Base-by-base conservation (phyloP, 2,329 filamentous ascomycete genomes). In the Verticillium nonalfalfae region DNA sequence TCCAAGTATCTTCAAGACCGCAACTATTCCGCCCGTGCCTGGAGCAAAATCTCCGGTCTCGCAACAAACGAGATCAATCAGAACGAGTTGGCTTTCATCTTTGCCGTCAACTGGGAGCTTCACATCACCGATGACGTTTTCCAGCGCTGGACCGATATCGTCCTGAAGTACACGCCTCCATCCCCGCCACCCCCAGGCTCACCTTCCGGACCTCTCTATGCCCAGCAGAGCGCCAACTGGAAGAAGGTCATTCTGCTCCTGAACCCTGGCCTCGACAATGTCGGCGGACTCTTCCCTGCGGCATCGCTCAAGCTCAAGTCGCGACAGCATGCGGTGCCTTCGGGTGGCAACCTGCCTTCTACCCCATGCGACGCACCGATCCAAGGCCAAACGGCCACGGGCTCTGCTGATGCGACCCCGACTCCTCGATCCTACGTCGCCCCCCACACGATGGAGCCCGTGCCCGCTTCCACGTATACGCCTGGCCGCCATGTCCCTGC, bases 41-140 rank as follows among this genome's bases (percentile, higher is more conserved):
- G 95, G 95, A 98, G 94, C 76, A 98, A 97, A 81, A 99, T 99
- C 68, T 98, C 95, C 18, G 95, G 95, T n/a, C 81, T 99, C 61
- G 92, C 91, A 73, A 93, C 93, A 3, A 81, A 85, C 61, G 95
- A 99, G 77, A 98, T 99, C 76, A 98, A 98, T 76, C 90, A 93
- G 71, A 98, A 98, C 74, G 95, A 99, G 78, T 89, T 96, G 74
- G 88, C 91, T 18, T 99, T 98, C 73, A 83, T 99, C 56, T 79
- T 89, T 64, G 91, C 93, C 56, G 91, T 99, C 65, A 89, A 92
- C 74, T 99, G 94, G 93, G 91, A 93, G 70, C 85, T 99, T 35
- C 95, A 99, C 74, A 94, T 99, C 65, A 89, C 92, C 0, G 93
- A 97, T 67, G 84, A 89, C 3, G 84, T 91, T 10, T 98, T 97